Base-by-base conservation (phyloP, 2,329 filamentous ascomycete species). In the Claviceps pusilla region DNA sequence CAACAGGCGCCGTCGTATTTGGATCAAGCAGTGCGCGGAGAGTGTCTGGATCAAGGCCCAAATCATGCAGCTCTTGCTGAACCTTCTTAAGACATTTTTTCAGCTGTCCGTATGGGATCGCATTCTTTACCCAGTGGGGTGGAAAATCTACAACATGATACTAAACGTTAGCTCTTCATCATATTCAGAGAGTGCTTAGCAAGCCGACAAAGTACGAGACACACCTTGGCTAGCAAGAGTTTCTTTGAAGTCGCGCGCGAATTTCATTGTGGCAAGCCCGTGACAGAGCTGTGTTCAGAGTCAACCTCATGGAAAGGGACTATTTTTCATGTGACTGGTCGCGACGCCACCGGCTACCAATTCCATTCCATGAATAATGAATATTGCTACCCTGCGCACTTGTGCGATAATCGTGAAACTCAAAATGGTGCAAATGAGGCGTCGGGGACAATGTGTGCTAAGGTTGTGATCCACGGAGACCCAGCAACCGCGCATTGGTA, bases 41-140 rank as follows among this genome's bases (percentile, higher is more conserved):
- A 1, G 84, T 89, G 10, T 83, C 76, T 4, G 79, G 78, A 59
- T 87, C 84, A 35, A 94, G 78, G 7, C 88, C 88, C 14, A 91
- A 71, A 39, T 77, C 75, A 45, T 75, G 71, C 52, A 95, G 76
- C 71, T 95, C 87, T 52, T 73, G 71, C 59, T 84, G 80, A 51
- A 94, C 83, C 64, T 83, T 84, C 65, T 90, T 91, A 65, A 95
- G 84, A 69, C 86, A 87, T 72, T 94, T 95, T 70, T 95, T 95
- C 55, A 95, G 78, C 67, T 89, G 80, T 48, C 84, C 79, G 66
- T 95, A 95, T 3, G 86, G 87, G 57, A 95, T 87, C 50, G 89
- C 88, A 33, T 82, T 83, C 48, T 84, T 76, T 50, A 89, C 71
- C 80, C 79, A 83, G 64, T 84, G 81, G 51, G 78, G 71, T 7